These are phyloP conservation scores for Blepharisma japonicum DNA, from an alignment of 73 alveolate species.

Conservation along the genomic window DNA sequence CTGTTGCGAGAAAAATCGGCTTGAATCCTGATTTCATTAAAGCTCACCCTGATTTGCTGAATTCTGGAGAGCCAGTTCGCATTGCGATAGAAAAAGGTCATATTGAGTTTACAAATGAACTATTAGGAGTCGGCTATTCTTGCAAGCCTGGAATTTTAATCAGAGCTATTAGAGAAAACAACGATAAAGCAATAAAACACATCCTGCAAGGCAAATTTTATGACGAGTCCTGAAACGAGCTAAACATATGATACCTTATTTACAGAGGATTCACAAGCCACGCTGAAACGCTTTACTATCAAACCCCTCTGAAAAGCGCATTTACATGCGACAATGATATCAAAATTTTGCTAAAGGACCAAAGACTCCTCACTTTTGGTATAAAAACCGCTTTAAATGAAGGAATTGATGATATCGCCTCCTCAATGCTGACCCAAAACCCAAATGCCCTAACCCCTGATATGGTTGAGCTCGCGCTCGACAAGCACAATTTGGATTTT, in stretches of 20 bases:
- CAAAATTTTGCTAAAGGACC: background rate
- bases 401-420: constrained; percentile 29
- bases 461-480: constrained; percentile 13
- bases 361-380: background rate
- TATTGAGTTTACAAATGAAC: constrained; percentile 5
- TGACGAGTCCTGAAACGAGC: background rate
- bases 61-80: constrained; percentile 24
- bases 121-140: background rate
- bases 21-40: background rate
- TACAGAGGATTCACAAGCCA: background rate
- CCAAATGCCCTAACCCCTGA: background rate
- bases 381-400: background rate
- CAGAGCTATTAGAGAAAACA: constrained; percentile 1
- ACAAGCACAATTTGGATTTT: background rate
- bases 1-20: background rate
- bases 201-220: background rate
- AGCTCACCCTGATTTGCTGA: background rate
- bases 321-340: background rate
- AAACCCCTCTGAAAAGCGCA: constrained; percentile 6
- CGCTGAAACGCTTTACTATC: constrained; percentile 2
- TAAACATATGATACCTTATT: background rate
- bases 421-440: background rate
- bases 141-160: background rate
- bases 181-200: background rate
- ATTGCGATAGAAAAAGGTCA: constrained; percentile 13